Base-by-base conservation (phyloP, 164 flowering plant species). In the Umbellularia californica region DNA sequence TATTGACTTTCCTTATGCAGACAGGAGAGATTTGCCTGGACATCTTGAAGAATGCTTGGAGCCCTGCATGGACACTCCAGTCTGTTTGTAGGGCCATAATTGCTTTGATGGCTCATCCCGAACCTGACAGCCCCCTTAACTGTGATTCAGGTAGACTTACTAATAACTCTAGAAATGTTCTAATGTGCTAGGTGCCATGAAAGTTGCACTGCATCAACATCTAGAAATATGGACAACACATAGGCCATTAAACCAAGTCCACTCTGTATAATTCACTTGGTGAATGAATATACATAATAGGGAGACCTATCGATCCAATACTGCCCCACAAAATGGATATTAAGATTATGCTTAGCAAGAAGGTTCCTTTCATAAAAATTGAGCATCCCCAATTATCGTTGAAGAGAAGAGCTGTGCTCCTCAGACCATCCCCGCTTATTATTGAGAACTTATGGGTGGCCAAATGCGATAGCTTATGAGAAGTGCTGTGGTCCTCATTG, bases 21-120 rank as follows among this genome's bases (percentile, higher is more conserved):
- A 90, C 99, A 1, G 99, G 98, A 77, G 99, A 95, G 86, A 95
- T 93, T 73, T 93, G 98, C 84, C 90, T 95, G 55, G 99, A 95
- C 83, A 95, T 95, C 71, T 82, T 95, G 87, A 95, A 95, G 85
- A 95, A 88, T 86, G 97, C 97, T 12, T 95, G 99, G 98, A 95
- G 99, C 80, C 98, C 99, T 58, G 99, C 99, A 74, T 95, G 99
- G 99, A 95, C 98, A 23, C 90, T 95, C 66, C 99, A 95, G 74
- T 93, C 99, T 72, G 99, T 95, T 81, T 95, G 98, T 77, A 84
- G 99, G 82, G 99, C 99, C 70, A 95, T 95, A 77, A 95, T 93
- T 78, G 97, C 98, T 69, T 79, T 95, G 82, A 95, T 95, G 98
- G 98, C 98, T 15, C 99, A 92, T 78, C 99, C 98, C 47, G 98